phyloP scores from a whole-genome alignment of 1,284 basidiomycete species.

The Lentinula novae-zelandiae region DNA sequence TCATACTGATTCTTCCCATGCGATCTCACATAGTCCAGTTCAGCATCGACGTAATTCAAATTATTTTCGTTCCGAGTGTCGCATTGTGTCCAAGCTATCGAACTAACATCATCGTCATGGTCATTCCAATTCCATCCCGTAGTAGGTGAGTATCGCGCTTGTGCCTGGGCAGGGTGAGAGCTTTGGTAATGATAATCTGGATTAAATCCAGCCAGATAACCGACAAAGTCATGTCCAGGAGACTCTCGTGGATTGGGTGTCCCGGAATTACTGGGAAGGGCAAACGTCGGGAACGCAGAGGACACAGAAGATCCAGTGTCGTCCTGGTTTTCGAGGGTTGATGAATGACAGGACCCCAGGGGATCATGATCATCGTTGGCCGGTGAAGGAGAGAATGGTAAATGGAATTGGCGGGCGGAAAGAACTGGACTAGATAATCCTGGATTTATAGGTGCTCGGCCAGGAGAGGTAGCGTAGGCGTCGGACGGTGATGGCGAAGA shows the following conservation, averaged over 20 bases:
- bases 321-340: slow-evolving; percentile 5
- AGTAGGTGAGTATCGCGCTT: slow-evolving; percentile 4
- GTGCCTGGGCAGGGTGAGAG: not conserved
- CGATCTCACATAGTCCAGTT: not conserved
- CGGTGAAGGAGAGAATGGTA: slow-evolving; percentile 21
- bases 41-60: not conserved
- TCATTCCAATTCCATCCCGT: not conserved
- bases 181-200: not conserved
- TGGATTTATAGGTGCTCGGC: slow-evolving; percentile 20
- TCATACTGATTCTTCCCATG: not conserved
- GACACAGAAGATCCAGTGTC: slow-evolving; percentile 21
- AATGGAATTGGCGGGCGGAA: slow-evolving; percentile 22
- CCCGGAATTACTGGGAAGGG: slow-evolving; percentile 18
- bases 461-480: slow-evolving; percentile 1
- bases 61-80: not conserved
- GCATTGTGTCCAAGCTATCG: not conserved
- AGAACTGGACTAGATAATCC: slow-evolving; percentile 21
- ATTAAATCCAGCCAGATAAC: slow-evolving; percentile 8
- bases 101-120: not conserved
- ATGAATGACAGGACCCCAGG: slow-evolving; percentile 16
- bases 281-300: slow-evolving; percentile 31
- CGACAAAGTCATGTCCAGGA: slow-evolving; percentile 9
- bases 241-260: slow-evolving; percentile 4
- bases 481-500: slow-evolving; percentile 21
- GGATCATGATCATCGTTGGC: slow-evolving; percentile 15